Evolutionary conservation across 2,329 filamentous ascomycete genomes (phyloP), one percentile per base, ranked within the genome.

Genomic region (Fusarium incarnatum): DNA sequence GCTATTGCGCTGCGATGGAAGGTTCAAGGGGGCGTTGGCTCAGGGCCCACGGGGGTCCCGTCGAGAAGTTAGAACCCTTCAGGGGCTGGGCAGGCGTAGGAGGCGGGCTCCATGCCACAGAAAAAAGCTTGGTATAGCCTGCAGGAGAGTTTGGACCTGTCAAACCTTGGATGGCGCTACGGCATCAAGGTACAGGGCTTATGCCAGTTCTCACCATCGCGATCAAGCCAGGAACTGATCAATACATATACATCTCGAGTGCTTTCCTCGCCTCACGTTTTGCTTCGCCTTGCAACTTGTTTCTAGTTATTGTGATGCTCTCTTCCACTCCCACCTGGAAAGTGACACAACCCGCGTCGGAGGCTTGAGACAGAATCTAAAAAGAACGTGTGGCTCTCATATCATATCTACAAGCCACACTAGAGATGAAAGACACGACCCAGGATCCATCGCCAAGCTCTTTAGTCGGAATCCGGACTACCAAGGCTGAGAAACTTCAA

Each of bases 331-430:
- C 13, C 45, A 20, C 41, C n/a, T 37, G 22, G n/a, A 34, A 20
- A 60, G 16, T 56, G 48, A 66, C 20, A 66, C 63, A 55, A 22
- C n/a, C 27, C 22, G 27, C 32, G 63, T 46, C 27, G 15, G 27
- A 50, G 46, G 32, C 55, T 66, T 60, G 42, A 66, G 48, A 66
- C 63, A 67, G 30, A 61, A 61, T 41, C 22, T 34, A 42, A 37
- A 61, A 54, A 49, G 54, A 66, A 66, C 42, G n/a, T 37, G 30
- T 65, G 44, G 59, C 59, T 56, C 56, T 20, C 11, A 23, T 8
- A 27, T 23, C 27, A 18, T 11, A 23, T 32, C 22, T 9, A 48
- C 25, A 55, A 66, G 62, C 62, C 61, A 66, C 63, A 66, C 45
- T 67, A 56, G 37, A 40, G 47, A 37, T 22, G 27, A 20, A 6